Evolutionary conservation across 108 stramenopile species (phyloP).

Genomic region (Skeletonema potamos): DNA sequence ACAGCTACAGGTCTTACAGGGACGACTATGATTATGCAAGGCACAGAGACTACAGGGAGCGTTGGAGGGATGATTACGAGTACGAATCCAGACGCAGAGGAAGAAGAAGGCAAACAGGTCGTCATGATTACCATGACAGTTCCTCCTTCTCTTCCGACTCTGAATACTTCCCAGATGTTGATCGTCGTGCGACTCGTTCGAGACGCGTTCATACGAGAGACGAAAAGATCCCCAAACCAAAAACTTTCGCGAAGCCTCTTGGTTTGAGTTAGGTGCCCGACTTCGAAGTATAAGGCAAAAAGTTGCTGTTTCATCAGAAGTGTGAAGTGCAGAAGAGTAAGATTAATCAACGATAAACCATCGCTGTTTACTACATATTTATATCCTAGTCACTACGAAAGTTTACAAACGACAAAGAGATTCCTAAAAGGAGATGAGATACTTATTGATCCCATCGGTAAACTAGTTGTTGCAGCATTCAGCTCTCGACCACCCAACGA

Average conservation of each 20-base stretch:
- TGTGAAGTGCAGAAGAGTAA: neutral
- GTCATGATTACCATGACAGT: neutral
- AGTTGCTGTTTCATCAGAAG: too few relatives aligned
- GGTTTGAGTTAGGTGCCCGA: neutral
- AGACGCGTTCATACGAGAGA: neutral
- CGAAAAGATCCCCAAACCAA: neutral
- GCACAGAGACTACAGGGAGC: neutral
- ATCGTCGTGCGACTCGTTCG: neutral
- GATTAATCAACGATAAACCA: too few relatives aligned
- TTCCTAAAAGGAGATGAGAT: too few relatives aligned
- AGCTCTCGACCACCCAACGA: conserved; percentile 24
- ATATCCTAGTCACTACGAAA: too few relatives aligned
- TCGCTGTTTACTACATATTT: too few relatives aligned
- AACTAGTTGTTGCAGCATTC: conserved; percentile 32
- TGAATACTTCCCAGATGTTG: neutral
- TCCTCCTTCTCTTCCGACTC: neutral
- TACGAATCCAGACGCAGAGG: neutral
- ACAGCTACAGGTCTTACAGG: neutral
- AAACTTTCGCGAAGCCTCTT: neutral
- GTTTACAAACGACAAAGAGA: neutral
- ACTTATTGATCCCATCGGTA: too few relatives aligned
- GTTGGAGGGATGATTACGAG: neutral
- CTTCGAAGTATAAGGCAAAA: neutral
- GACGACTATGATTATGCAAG: neutral
- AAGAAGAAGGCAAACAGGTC: neutral